phyloP scores from a whole-genome alignment of 148 eudicot genomes.

The Talinum fruticosum region DNA sequence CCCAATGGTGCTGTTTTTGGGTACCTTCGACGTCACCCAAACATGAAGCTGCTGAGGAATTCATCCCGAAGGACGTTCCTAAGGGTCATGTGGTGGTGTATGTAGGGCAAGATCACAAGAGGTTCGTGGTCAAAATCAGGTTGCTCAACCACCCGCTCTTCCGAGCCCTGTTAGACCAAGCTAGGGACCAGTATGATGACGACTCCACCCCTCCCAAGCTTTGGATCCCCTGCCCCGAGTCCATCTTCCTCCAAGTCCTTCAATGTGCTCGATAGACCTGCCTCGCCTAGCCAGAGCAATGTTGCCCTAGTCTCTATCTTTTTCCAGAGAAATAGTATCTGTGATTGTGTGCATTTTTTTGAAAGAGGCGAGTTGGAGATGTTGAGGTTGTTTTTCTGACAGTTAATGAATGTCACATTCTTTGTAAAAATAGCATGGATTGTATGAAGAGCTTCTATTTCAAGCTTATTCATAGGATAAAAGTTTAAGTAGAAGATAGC shows the following conservation, averaged over 20 bases:
- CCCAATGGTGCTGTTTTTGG: constrained; percentile 29
- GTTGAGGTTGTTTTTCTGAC: constrained; percentile 20
- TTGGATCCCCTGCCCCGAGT: constrained; percentile 77
- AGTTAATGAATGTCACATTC: constrained; percentile 18
- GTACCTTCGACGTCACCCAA: not conserved
- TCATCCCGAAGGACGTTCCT: constrained; percentile 83
- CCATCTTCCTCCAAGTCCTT: constrained; percentile 59
- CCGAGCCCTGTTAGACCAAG: constrained; percentile 72
- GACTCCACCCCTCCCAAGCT: constrained; percentile 59
- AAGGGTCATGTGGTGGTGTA: constrained; percentile 90
- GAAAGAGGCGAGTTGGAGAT: not conserved
- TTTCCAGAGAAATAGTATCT: not conserved
- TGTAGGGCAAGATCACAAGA: constrained; percentile 60
- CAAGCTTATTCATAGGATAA: not conserved
- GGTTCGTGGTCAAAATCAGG: constrained; percentile 66
- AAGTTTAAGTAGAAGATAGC: too few species aligned
- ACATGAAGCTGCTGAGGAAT: constrained; percentile 23
- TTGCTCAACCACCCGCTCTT: constrained; percentile 73
- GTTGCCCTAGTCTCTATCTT: constrained; percentile 2
- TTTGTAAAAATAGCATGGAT: constrained; percentile 23
- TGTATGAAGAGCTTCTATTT: constrained; percentile 7
- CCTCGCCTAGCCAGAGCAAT: too few species aligned
- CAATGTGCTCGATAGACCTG: constrained; percentile 48
- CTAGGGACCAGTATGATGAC: constrained; percentile 55
- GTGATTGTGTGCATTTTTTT: constrained; percentile 12